phyloP scores from a whole-genome alignment of 495 filamentous ascomycete genomes.

The Tuber brumale region DNA sequence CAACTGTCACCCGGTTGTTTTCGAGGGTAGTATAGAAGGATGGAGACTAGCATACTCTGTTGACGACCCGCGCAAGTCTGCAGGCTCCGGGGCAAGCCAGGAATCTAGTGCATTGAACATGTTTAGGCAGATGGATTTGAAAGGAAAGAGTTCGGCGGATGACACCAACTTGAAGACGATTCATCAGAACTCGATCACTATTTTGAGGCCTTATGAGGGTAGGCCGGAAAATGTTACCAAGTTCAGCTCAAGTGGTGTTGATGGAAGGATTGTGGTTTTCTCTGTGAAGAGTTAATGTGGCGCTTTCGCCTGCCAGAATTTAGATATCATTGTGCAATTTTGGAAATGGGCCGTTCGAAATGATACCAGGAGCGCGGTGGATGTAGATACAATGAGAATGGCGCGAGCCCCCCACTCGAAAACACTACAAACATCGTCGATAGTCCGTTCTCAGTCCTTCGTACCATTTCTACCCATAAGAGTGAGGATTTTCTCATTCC shows the following conservation, averaged over 20 bases:
- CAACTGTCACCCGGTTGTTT: constrained; percentile 90
- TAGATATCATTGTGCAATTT: background rate
- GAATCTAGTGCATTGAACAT: constrained; percentile 78
- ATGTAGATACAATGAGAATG: background rate
- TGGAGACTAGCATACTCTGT: constrained; percentile 83
- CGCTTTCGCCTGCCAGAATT: background rate
- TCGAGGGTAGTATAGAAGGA: constrained; percentile 71
- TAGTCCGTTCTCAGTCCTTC: background rate
- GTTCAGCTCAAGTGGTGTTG: constrained; percentile 71
- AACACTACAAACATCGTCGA: background rate
- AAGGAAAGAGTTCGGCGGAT: constrained; percentile 70
- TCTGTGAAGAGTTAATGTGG: constrained; percentile 41
- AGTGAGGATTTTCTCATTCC: background rate
- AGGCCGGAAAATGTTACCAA: constrained; percentile 59
- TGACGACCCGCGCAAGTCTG: constrained; percentile 65
- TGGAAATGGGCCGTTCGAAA: background rate
- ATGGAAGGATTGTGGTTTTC: constrained; percentile 89
- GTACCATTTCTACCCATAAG: background rate
- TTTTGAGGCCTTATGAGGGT: constrained; percentile 66
- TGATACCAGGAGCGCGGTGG: background rate
- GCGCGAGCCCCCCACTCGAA: background rate
- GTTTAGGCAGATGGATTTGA: constrained; percentile 98
- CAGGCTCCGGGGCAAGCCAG: constrained; percentile 48
- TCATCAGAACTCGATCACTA: constrained; percentile 90
- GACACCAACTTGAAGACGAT: constrained; percentile 92